Evolutionary conservation across 768 basidiomycete species (phyloP).

Genomic region (Trametes cingulata): DNA sequence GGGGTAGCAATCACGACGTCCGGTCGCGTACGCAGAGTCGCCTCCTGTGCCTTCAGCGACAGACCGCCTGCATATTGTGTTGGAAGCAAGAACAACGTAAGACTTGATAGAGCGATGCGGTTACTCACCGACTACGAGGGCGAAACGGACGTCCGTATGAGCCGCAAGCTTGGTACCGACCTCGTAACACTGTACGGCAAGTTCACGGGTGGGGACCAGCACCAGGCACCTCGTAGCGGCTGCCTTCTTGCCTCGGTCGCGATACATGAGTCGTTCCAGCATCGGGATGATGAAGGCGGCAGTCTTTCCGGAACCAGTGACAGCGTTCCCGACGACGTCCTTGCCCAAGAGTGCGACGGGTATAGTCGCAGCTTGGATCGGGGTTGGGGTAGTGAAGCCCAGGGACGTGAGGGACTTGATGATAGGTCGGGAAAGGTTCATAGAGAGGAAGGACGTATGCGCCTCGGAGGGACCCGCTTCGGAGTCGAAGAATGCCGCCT

Average conservation of each 20-base stretch:
- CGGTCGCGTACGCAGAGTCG: conserved; percentile 78
- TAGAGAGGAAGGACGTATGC: conserved; percentile 83
- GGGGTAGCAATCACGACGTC: conserved; percentile 97
- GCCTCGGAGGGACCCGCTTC: conserved; percentile 43
- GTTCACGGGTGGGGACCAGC: conserved; percentile 91
- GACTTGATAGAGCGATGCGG: not conserved
- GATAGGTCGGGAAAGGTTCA: conserved; percentile 95
- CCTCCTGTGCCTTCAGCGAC: conserved; percentile 91
- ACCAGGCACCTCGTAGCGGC: conserved; percentile 89
- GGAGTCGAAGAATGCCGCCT: conserved; percentile 86
- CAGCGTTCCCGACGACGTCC: conserved; percentile 93
- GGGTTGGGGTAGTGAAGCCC: conserved; percentile 83
- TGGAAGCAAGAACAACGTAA: conserved; percentile 1
- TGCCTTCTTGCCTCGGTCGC: conserved; percentile 85
- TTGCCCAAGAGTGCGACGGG: conserved; percentile 93
- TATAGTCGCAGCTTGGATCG: conserved; percentile 93
- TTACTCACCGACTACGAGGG: conserved; percentile 80
- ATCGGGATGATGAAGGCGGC: conserved; percentile 96
- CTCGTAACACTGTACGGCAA: conserved; percentile 94
- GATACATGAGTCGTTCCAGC: conserved; percentile 87
- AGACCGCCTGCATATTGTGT: conserved; percentile 67
- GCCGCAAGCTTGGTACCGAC: conserved; percentile 83
- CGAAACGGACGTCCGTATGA: conserved; percentile 88
- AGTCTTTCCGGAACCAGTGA: conserved; percentile 98
- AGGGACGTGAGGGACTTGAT: conserved; percentile 87